Evolutionary conservation across 139 green algal species (phyloP), one percentile per base, ranked within the genome.

Genomic region (Chlorella sp.): DNA sequence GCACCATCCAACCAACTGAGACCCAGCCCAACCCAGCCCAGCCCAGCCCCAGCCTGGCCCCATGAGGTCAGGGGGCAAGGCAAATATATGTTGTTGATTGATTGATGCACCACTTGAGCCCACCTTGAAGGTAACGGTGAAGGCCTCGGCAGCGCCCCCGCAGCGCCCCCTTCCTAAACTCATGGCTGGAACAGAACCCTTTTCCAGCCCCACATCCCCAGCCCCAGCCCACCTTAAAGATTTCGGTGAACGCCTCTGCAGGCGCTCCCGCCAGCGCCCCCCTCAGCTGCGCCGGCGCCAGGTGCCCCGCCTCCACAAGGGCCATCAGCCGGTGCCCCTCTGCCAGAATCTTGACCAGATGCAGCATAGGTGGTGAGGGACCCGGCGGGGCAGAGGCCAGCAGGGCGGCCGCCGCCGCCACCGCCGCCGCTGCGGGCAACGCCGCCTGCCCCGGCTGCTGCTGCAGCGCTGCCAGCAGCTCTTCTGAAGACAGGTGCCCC

Each of bases 231-330:
- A n/a, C n/a, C n/a, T n/a, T n/a, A n/a, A n/a, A 85, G 5, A 85
- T 85, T 28, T 85, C 79, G 30, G 79, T 85, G 48, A 68, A 85
- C 28, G 79, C 57, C 26, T 64, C 42, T 14, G 28, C 15, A 5
- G 57, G 42, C 30, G 79, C 79, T 30, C 42, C 79, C 15, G 32
- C 42, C 32, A 85, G 57, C 30, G 79, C 79, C 39, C 28, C 42
- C 28, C 79, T 42, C 79, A 85, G 79, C 42, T 64, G 28, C 32
- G 42, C 79, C 12, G 79, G 79, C 14, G 79, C 79, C 42, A 85
- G 79, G 48, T 85, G 79, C 15, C 79, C 79, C 48, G 79, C 79
- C 79, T 85, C 79, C 42, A 85, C 79, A 30, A 85, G 64, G 30
- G 42, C 79, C 79, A 85, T 64, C 42, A 85, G 79, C 21, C 53